Evolutionary conservation across 1,284 basidiomycete genomes (phyloP), one percentile per base, ranked within the genome.

Genomic region (Termitomyces sp.): DNA sequence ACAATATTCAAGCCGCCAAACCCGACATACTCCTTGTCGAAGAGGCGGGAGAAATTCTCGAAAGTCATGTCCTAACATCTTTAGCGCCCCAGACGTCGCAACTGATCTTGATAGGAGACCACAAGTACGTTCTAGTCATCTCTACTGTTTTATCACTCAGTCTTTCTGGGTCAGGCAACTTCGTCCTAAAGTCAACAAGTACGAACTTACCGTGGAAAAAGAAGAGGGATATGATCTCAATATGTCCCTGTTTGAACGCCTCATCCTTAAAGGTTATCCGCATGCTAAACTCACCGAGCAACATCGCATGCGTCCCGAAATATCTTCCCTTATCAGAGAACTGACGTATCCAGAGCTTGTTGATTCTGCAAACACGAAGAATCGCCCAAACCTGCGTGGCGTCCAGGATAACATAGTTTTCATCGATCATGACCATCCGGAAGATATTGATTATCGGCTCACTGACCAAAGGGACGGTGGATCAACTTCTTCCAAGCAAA

Each of bases 251-350:
- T 87, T 87, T 60, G 84, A 87, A 59, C 79, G 85, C 3, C 75
- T 86, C 4, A 80, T 86, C n/a, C 62, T 81, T 5, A 77, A 77
- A 58, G 76, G 74, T 0, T 87, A 81, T 58, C 84, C 85, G 2
- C 85, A 87, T 60, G 60, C 70, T 52, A 81, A 75, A 0, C 71
- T 87, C n/a, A 63, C 63, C 2, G 64, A 74, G 43, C 85, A 87
- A 56, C 85, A 87, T 61, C 78, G 85, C 5, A 87, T 87, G 84
- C 72, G 84, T 0, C 85, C 84, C 0, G 84, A 87, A 60, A 86
- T 87, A 10, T 83, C 84, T 5, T 59, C 72, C 0, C 71, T 86
- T 33, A 72, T 87, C 33, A 76, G 84, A 17, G 61, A 70, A 9
- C 70, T 87, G 21, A 86, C 85, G 0, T 87, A 87, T 60, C 82